Conservation (phyloP, 1,284 basidiomycete species). For the Malassezia equina region DNA sequence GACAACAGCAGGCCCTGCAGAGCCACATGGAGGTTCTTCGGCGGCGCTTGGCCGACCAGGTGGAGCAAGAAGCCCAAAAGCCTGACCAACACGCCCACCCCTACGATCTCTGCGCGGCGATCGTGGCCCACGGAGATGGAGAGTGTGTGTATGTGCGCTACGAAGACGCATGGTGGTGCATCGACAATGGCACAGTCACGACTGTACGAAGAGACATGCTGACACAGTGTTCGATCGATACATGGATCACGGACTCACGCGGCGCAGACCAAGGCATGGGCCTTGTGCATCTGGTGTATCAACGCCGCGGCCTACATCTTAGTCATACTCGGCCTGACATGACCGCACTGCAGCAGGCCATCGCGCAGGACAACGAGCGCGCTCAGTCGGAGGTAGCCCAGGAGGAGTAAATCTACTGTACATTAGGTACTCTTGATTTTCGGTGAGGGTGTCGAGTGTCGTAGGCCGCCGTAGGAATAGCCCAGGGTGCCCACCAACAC, state of each 20-base stretch:
- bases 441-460: neutral
- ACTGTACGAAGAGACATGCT: neutral
- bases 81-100: neutral
- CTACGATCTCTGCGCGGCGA: conserved; percentile 6
- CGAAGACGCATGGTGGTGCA: conserved; percentile 2
- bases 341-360: conserved; percentile 1
- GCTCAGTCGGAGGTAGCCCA: neutral
- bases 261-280: neutral
- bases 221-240: neutral
- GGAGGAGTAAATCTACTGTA: neutral
- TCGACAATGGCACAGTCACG: neutral
- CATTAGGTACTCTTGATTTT: neutral
- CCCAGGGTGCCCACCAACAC: conserved; percentile 65
- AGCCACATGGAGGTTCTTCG: neutral
- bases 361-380: conserved; percentile 4
- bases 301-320: neutral
- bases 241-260: neutral
- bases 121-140: neutral
- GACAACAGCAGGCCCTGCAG: neutral
- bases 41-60: neutral
- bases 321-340: neutral
- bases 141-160: conserved; percentile 7
- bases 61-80: neutral
- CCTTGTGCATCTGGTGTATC: conserved; percentile 5
- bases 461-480: conserved; percentile 51